A percentile compares a stretch with the other conserved stretches of the same genome.
Evolutionary conservation across 768 basidiomycete species (phyloP).

Genomic region (Macrolepiota fuliginosa): DNA sequence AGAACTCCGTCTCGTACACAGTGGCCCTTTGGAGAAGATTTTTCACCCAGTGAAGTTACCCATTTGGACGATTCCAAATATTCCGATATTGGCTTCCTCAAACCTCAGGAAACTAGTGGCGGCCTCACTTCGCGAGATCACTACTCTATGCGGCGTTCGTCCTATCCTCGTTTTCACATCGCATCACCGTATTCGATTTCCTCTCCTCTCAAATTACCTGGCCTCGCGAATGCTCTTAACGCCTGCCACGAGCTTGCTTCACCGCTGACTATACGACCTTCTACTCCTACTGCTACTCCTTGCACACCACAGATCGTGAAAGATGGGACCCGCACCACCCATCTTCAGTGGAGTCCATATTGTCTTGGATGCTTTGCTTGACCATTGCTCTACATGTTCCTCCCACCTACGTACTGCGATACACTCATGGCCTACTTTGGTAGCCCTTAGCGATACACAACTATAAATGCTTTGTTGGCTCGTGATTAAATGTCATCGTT

Average conservation of each 20-base stretch:
- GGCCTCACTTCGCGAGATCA: background rate
- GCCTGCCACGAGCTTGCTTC: conserved; percentile 3
- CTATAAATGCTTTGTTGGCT: background rate
- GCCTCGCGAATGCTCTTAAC: background rate
- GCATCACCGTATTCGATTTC: background rate
- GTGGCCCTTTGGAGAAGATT: too few species aligned
- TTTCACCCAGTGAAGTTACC: too few species aligned
- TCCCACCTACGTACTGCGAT: background rate
- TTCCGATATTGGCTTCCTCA: too few species aligned
- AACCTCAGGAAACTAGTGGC: too few species aligned
- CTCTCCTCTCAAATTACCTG: too few species aligned
- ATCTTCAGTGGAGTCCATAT: conserved; percentile 11
- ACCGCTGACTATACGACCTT: conserved; percentile 24
- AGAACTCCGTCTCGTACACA: too few species aligned
- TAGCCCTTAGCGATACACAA: background rate
- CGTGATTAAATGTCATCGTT: background rate
- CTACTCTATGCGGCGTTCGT: background rate
- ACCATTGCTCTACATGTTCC: background rate
- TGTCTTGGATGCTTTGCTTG: background rate
- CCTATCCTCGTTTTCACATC: background rate
- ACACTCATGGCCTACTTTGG: too few species aligned
- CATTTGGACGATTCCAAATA: too few species aligned
- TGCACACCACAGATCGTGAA: conserved; percentile 20
- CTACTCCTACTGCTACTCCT: conserved; percentile 21
- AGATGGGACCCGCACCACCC: too few species aligned